Evolutionary conservation across 2,329 filamentous ascomycete species (phyloP).

Genomic region (Erysiphe pulchra): DNA sequence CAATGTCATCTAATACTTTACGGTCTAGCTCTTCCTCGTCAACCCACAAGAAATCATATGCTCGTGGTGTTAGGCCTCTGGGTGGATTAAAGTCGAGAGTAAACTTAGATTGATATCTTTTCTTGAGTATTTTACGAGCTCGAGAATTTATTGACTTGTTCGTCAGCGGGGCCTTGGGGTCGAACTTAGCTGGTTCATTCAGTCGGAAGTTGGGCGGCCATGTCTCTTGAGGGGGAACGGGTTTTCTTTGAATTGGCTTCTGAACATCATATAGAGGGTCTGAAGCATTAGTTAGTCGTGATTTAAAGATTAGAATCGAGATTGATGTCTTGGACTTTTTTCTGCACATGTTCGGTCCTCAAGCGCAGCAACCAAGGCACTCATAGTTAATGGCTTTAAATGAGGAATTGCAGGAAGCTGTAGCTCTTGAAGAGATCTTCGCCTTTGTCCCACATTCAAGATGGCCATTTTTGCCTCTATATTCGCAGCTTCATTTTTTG

Average conservation of each 20-base stretch:
- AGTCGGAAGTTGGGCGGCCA: background rate
- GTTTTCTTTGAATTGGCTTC: slow-evolving; percentile 1
- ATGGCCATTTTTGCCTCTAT: too few species aligned
- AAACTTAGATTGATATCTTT: slow-evolving; percentile 3
- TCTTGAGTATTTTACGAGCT: slow-evolving; percentile 1
- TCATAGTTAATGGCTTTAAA: slow-evolving; percentile 2
- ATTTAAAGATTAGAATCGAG: background rate
- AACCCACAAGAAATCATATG: slow-evolving; percentile 4
- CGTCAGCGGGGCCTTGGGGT: slow-evolving; percentile 1
- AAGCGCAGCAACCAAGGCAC: background rate
- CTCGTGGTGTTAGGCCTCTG: background rate
- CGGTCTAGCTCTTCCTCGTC: slow-evolving; percentile 2
- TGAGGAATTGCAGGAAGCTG: slow-evolving; percentile 1
- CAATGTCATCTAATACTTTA: slow-evolving; percentile 4
- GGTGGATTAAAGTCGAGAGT: background rate
- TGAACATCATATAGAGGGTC: background rate
- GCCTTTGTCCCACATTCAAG: too few species aligned
- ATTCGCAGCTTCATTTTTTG: too few species aligned
- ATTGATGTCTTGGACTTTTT: background rate
- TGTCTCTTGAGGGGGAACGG: background rate
- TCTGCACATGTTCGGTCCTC: background rate
- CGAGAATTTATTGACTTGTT: background rate
- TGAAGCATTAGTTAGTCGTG: background rate
- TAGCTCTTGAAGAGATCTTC: slow-evolving; percentile 1
- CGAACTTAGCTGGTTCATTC: slow-evolving; percentile 1